phyloP scores from a whole-genome alignment of 192 early-diverging fungal species.

The Rhizoclosmatium globosum region DNA sequence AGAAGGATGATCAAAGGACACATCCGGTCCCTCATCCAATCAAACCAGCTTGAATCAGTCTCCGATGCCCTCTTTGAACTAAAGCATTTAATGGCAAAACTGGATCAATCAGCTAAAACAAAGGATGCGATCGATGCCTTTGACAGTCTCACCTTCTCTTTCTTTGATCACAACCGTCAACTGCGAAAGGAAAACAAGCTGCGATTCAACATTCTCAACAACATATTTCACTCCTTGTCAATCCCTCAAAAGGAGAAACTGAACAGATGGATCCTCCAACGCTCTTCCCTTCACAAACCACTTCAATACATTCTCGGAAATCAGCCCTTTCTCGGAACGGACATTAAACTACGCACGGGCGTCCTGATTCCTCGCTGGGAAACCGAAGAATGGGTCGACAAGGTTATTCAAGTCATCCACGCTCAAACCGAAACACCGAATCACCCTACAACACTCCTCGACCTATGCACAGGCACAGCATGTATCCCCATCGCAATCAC shows the following conservation, averaged over 20 bases:
- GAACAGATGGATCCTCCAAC: slow-evolving; percentile 30
- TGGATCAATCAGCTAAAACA: background rate
- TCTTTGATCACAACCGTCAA: too few relatives aligned
- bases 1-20: too few relatives aligned
- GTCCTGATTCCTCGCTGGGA: slow-evolving; percentile 92
- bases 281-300: slow-evolving; percentile 67
- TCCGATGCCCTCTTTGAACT: background rate
- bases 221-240: too few relatives aligned
- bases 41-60: background rate
- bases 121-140: too few relatives aligned
- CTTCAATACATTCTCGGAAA: slow-evolving; percentile 93
- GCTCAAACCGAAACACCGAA: background rate
- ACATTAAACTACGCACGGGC: slow-evolving; percentile 52
- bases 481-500: slow-evolving; percentile 83
- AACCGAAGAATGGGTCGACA: slow-evolving; percentile 90
- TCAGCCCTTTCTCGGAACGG: slow-evolving; percentile 84
- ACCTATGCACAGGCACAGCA: slow-evolving; percentile 88
- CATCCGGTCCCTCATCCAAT: background rate
- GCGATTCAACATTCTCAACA: background rate
- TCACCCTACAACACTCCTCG: slow-evolving; percentile 69
- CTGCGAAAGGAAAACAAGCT: background rate
- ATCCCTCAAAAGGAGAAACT: background rate
- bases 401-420: slow-evolving; percentile 48
- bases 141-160: too few relatives aligned
- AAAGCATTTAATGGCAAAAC: background rate